These are phyloP conservation scores for Neurospora tetrasperma DNA, from an alignment of 495 filamentous ascomycete genomes.

Conservation along the genomic window DNA sequence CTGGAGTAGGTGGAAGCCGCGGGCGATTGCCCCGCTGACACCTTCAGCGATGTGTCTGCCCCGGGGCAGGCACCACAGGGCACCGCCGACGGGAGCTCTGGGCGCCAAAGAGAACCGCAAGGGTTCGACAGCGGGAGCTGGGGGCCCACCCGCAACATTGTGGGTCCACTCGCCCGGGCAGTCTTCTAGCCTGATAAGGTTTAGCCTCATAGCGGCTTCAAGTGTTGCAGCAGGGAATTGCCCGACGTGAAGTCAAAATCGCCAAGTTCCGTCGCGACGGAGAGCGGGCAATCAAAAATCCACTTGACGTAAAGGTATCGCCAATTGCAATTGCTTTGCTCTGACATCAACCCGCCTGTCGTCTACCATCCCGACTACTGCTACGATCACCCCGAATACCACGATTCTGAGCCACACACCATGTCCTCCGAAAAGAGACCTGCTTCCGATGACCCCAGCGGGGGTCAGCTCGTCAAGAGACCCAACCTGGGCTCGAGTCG, in stretches of 20 bases:
- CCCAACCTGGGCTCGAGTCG: constrained; percentile 65
- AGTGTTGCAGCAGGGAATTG: background rate
- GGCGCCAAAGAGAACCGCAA: background rate
- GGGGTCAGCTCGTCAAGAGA: constrained; percentile 81
- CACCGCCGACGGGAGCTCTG: background rate
- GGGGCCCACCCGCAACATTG: background rate
- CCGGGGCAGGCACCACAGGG: background rate
- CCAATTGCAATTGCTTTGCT: background rate
- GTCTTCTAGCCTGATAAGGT: background rate
- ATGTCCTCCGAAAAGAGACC: constrained; percentile 91
- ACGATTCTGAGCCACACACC: constrained; percentile 5
- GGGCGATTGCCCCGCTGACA: background rate
- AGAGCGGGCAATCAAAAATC: constrained; percentile 24
- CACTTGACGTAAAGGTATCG: constrained; percentile 3
- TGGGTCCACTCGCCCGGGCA: background rate
- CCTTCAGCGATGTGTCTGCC: background rate
- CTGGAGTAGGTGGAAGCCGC: background rate
- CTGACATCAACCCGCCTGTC: background rate
- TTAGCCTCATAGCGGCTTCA: background rate
- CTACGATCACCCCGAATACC: background rate
- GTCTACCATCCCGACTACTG: background rate
- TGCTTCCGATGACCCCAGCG: constrained; percentile 65
- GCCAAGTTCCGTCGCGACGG: constrained; percentile 4
- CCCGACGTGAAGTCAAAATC: background rate
- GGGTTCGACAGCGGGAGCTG: background rate